A percentile compares a stretch with the other conserved stretches of the same genome.
These are phyloP conservation scores for Colletotrichum acutatum DNA, from an alignment of 2,329 filamentous ascomycete species.

Conservation along the genomic window DNA sequence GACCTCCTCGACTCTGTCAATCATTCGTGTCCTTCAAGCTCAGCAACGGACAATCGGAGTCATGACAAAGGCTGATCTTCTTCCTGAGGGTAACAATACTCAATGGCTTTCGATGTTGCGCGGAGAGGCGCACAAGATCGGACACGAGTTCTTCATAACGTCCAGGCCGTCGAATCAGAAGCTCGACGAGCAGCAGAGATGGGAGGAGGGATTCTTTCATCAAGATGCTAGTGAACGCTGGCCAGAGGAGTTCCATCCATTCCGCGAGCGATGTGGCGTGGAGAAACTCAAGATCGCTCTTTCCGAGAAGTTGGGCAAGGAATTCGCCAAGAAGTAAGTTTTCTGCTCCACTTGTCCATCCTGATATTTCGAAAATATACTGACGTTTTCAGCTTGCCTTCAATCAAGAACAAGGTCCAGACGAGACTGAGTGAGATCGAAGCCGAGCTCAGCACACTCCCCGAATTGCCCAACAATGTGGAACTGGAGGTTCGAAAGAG, in stretches of 20 bases:
- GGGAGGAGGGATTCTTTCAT: conserved; percentile 65
- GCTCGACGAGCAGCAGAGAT: conserved; percentile 61
- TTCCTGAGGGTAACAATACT: conserved; percentile 62
- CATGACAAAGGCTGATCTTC: conserved; percentile 85
- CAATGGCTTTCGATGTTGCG: conserved; percentile 74
- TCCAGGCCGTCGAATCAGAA: conserved; percentile 70
- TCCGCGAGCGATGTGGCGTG: conserved; percentile 62
- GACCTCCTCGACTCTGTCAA: conserved; percentile 76
- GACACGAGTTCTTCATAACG: conserved; percentile 83
- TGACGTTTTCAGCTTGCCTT: conserved; percentile 53
- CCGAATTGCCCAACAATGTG: conserved; percentile 75
- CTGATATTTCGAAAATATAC: neutral
- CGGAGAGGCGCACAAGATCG: conserved; percentile 70
- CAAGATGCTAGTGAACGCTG: conserved; percentile 52
- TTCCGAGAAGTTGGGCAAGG: conserved; percentile 62
- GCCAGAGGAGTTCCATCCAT: conserved; percentile 60
- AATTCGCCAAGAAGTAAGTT: conserved; percentile 62
- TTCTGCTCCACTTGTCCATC: conserved; percentile 14
- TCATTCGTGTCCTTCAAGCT: conserved; percentile 69
- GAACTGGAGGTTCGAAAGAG: conserved; percentile 72
- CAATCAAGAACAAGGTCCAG: conserved; percentile 65
- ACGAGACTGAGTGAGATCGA: conserved; percentile 63
- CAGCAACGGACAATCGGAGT: conserved; percentile 75
- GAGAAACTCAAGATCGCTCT: conserved; percentile 63
- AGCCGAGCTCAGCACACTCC: conserved; percentile 65